Base-by-base conservation (phyloP, 441 rosid species). In the Adansonia madagascariensis region DNA sequence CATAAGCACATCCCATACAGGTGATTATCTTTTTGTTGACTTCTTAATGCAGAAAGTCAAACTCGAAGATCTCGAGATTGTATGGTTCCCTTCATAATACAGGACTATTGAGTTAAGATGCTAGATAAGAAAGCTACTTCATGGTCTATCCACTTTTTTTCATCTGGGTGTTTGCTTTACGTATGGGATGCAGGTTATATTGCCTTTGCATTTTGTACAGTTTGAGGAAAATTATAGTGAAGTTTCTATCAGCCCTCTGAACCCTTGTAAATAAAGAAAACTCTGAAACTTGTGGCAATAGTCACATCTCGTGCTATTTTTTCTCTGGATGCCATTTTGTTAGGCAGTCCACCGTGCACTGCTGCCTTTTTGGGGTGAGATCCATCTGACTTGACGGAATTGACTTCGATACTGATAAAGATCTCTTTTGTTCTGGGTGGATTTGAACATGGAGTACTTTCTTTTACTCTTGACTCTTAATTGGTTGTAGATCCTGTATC, bases 1-100 rank as follows among this genome's bases (percentile, higher is more conserved):
- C 97, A 92, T 76, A 93, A 91, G 89, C 99, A 96, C 88, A 97
- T 97, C 62, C 97, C 98, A 2, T 97, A 97, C 80, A 92, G 98
- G 98, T 91, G 82, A 77, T 12, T 60, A 61, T 77, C 3, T 59
- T 22, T 22, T 3, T 22, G 64, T 74, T 47, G 71, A 70, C 70
- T 24, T 60, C 35, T 15, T 69, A 27, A 8, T 62, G 20, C 27
- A 11, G 7, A 59, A 60, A 15, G n/a, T 75, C 73, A 44, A 63
- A 52, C 7, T 41, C 31, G 55, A 35, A 64, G 41, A 14, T 59
- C 20, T 70, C 46, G 27, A 27, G 15, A 31, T 31, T 70, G 59
- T 52, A 27, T 52, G 31, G 46, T 69, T 69, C 20, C 24, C 12
- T 14, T 50, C 73, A 49, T 69, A 27, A 24, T 49, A 9, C 14